phyloP scores from a whole-genome alignment of 106 monocot species.

The Apostasia ramifera region DNA sequence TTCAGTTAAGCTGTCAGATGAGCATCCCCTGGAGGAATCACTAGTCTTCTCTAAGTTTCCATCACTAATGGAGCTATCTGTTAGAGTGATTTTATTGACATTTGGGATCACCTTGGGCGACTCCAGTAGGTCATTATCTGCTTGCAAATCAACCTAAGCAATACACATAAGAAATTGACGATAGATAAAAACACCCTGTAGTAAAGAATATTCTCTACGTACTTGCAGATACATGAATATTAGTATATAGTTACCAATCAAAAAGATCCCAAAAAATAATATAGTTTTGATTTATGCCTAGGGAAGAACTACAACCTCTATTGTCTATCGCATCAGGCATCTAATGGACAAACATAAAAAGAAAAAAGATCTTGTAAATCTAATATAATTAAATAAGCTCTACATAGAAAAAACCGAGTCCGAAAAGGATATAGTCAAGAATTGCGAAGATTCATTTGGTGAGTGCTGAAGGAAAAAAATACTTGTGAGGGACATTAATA shows the following conservation, averaged over 20 bases:
- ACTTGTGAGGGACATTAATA: no score
- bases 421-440: no score
- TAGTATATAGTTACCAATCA: background rate
- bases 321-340: no score
- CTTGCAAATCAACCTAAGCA: slow-evolving; percentile 42
- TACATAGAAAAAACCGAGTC: no score
- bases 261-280: no score
- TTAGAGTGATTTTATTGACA: slow-evolving; percentile 24
- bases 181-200: background rate
- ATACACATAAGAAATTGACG: background rate
- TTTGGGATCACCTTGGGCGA: slow-evolving; percentile 50
- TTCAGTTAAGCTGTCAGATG: slow-evolving; percentile 2
- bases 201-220: background rate
- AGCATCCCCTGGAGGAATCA: slow-evolving; percentile 7
- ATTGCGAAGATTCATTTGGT: no score
- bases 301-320: no score
- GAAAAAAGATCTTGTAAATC: background rate
- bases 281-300: no score
- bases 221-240: background rate
- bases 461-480: no score
- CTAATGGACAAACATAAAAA: no score
- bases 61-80: slow-evolving; percentile 19
- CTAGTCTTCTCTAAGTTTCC: slow-evolving; percentile 7
- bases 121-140: slow-evolving; percentile 29
- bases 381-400: background rate